Evolutionary conservation across 176 grass and related monocot genomes (phyloP).

Genomic region (Oryza longistaminata): DNA sequence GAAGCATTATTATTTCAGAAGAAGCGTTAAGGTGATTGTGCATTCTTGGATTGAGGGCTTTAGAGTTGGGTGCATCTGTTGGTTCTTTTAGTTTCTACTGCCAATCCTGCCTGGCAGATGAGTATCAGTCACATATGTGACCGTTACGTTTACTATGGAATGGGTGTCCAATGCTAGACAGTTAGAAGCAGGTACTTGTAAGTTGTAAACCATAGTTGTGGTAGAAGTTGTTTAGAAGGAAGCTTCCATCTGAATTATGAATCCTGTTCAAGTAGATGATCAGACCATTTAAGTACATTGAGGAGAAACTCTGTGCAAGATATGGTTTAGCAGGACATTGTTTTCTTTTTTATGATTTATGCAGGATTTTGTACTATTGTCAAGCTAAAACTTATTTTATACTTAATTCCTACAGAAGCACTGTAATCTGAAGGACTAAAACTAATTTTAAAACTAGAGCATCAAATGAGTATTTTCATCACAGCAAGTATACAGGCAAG

Average conservation of each 20-base stretch:
- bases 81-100: background rate
- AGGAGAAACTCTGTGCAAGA: background rate
- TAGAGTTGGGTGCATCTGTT: background rate
- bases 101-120: background rate
- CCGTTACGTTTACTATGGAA: background rate
- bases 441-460: slow-evolving; percentile 11
- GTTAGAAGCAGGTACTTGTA: background rate
- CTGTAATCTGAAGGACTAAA: background rate
- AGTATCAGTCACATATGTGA: background rate
- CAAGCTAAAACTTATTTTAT: background rate
- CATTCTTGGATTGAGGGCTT: background rate
- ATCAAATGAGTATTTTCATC: slow-evolving; percentile 11
- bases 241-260: slow-evolving; percentile 3
- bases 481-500: background rate
- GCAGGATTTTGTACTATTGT: background rate
- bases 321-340: slow-evolving; percentile 12
- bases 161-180: background rate
- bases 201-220: background rate
- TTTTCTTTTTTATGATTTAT: background rate
- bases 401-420: background rate
- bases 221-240: slow-evolving; percentile 5
- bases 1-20: background rate
- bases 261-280: background rate
- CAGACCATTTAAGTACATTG: background rate
- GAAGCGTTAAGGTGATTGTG: background rate